Conservation (phyloP, 2,329 filamentous ascomycete species). For the Apiospora phragmitis region DNA sequence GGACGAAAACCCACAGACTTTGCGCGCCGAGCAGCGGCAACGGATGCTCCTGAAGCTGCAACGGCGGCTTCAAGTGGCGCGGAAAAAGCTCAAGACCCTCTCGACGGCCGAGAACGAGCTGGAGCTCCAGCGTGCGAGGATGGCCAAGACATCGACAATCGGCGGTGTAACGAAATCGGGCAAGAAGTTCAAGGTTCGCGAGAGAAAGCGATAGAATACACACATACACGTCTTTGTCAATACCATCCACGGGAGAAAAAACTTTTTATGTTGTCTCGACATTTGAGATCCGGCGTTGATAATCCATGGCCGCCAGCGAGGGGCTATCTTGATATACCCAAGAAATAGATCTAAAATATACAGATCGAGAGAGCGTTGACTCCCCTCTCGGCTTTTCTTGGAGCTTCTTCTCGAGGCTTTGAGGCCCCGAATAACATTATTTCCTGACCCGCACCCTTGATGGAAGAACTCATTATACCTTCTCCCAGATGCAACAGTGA, state of each 20-base stretch:
- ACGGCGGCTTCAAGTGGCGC: constrained; percentile 49
- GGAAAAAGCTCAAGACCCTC: constrained; percentile 55
- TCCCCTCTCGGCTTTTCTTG: background rate
- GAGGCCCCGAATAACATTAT: background rate
- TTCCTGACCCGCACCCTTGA: background rate
- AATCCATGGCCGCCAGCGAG: constrained; percentile 3
- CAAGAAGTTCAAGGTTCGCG: constrained; percentile 62
- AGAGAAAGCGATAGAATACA: constrained; percentile 56
- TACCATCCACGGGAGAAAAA: constrained; percentile 5
- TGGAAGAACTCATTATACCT: background rate
- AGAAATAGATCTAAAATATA: constrained; percentile 16
- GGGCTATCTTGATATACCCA: constrained; percentile 15
- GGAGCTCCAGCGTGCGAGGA: constrained; percentile 60
- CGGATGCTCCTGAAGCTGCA: constrained; percentile 45
- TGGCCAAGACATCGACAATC: constrained; percentile 65
- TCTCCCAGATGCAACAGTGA: background rate
- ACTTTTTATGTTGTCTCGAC: constrained; percentile 17
- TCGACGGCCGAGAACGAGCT: constrained; percentile 57
- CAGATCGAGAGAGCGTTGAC: constrained; percentile 1
- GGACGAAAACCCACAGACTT: constrained; percentile 32
- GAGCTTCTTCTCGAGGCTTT: background rate
- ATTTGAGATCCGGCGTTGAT: constrained; percentile 1
- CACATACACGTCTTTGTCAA: background rate
- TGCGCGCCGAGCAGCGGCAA: constrained; percentile 41
- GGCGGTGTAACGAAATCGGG: constrained; percentile 60